Base-by-base conservation (phyloP, 306 rosid species). In the Chamaecrista fasciculata region DNA sequence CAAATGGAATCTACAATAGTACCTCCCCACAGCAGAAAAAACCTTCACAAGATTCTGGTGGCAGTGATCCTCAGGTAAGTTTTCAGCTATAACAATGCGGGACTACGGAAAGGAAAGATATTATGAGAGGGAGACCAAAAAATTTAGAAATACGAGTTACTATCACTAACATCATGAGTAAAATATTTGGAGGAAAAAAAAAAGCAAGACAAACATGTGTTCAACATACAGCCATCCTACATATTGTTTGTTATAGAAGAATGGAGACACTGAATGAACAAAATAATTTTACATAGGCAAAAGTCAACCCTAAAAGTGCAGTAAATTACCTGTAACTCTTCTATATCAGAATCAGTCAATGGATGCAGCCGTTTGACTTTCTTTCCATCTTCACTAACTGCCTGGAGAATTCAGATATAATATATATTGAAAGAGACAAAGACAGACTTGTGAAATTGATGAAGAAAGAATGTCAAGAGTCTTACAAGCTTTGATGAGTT, bases 11-110 rank as follows among this genome's bases (percentile, higher is more conserved):
- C 58, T 36, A 49, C 62, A 47, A 29, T 33, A 56, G 66, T 90
- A 94, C 98, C 98, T 90, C 81, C 98, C 98, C 79, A 87, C 96
- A 34, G 86, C 69, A 65, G 97, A 90, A 69, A 94, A 94, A 71
- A 94, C 74, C 84, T 91, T 94, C 97, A 91, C 86, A 67, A 91
- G 96, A 84, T 91, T 94, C 79, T 90, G 98, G 85, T 94, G 98
- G 89, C 97, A 90, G 78, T 94, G 98, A 76, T 94, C 98, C 78
- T 94, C 98, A 1, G 98, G 98, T 85, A 94, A 83, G 78, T 94
- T 94, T 83, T 90, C 98, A 49, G 98, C 98, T 34, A 94, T 84
- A 75, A 90, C 85, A 72, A 94, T 85, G 76, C 98, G 97, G 53
- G 95, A 86, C 98, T 94, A 76, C 52, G 29, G 37, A 16, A 26